Base-by-base conservation (phyloP, 169 alveolate genomes). In the Plasmodium reichenowi region DNA sequence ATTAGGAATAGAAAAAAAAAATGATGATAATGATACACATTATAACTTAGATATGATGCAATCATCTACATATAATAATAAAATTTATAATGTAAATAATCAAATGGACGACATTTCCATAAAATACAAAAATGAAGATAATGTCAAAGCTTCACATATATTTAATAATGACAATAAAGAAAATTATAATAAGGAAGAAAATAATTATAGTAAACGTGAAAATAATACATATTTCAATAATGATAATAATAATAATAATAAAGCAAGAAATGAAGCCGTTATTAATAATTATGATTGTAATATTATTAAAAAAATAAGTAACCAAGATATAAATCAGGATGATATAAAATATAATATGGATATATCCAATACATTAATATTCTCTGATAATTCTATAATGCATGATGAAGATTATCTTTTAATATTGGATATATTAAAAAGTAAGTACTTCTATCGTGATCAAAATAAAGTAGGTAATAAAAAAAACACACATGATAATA, bases 401-500 rank as follows among this genome's bases (percentile, higher is more conserved):
- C 24, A 58, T n/a, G 91, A 83, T 68, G 83, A 83, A 83, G 91
- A 83, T 48, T 83, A 38, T 72, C 12, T 15, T 45, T 47, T 72
- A 20, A 62, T 83, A 24, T 54, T 83, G 52, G 47, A 67, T 20
- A 68, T 68, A 68, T 72, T 83, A 50, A 68, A 52, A 58, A 50
- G n/a, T 3, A 68, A 83, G 48, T 48, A 38, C 12, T 20, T 58
- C n/a, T 56, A 2, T 56, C 10, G 2, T 38, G 47, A 38, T 38
- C 47, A 38, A 38, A 38, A 38, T 38, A 38, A 38, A 38, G 47
- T 38, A 38, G 20, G 32, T 54, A 52, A 45, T 29, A 56, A 29
- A 4, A 48, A 74, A 12, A 43, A 60, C 15, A 17, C 47, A n/a
- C 29, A 29, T 72, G 47, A 58, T 17, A 54, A 20, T 45, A 72